phyloP scores from a whole-genome alignment of 768 basidiomycete species.

The Boletus pseudopeckii region DNA sequence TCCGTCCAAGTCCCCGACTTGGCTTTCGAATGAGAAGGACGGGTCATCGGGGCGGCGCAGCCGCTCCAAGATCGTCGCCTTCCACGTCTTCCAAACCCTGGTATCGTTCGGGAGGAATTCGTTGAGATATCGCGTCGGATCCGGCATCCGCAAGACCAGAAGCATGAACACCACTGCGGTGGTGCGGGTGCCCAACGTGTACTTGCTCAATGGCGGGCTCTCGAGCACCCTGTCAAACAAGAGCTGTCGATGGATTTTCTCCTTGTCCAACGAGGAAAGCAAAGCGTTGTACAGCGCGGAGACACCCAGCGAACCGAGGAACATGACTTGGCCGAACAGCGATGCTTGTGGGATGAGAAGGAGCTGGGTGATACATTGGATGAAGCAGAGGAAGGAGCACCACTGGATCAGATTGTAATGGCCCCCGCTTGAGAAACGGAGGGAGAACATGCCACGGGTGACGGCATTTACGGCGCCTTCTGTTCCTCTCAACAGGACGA shows the following conservation, averaged over 20 bases:
- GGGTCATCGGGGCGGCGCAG: background rate
- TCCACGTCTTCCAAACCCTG: slow-evolving; percentile 20
- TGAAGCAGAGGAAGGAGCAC: slow-evolving; percentile 21
- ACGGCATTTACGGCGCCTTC: slow-evolving; percentile 30
- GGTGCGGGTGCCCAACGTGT: slow-evolving; percentile 15
- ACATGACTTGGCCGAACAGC: slow-evolving; percentile 31
- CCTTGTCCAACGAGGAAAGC: slow-evolving; percentile 32
- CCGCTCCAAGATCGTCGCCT: slow-evolving; percentile 6
- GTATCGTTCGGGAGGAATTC: slow-evolving; percentile 21
- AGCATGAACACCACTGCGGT: slow-evolving; percentile 15
- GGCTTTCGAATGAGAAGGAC: background rate
- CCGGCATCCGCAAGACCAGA: slow-evolving; percentile 7
- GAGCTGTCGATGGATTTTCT: slow-evolving; percentile 12
- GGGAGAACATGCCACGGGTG: slow-evolving; percentile 26
- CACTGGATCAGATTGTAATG: slow-evolving; percentile 14
- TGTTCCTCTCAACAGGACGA: slow-evolving; percentile 26
- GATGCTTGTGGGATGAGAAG: slow-evolving; percentile 28
- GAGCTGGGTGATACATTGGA: slow-evolving; percentile 28
- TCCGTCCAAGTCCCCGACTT: background rate
- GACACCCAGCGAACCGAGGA: slow-evolving; percentile 23
- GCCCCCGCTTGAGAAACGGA: slow-evolving; percentile 15
- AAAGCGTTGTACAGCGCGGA: slow-evolving; percentile 26
- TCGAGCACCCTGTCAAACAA: slow-evolving; percentile 11
- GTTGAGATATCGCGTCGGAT: slow-evolving; percentile 10
- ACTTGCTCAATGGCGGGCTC: slow-evolving; percentile 14